These are phyloP conservation scores for Lathyrus sativus DNA, from an alignment of 306 rosid species.

Conservation along the genomic window DNA sequence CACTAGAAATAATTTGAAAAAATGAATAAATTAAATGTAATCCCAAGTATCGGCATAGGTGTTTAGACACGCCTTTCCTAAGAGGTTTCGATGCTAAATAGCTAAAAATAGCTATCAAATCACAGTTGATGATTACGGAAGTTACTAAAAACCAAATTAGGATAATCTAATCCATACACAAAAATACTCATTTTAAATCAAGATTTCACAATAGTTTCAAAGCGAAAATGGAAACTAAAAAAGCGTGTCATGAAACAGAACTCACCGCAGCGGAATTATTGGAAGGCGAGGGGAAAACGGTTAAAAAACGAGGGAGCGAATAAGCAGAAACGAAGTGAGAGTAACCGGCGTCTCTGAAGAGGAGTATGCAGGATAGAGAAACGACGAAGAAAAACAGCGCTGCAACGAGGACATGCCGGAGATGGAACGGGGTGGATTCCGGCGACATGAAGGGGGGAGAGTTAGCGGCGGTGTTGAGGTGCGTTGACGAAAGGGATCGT, in stretches of 20 bases:
- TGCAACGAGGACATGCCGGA: constrained; percentile 34
- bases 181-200: constrained; percentile 14
- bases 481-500: constrained; percentile 12
- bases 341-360: constrained; percentile 49
- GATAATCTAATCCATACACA: background rate
- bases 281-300: constrained; percentile 31
- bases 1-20: no score
- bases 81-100: background rate
- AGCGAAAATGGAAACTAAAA: background rate
- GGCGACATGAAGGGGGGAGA: constrained; percentile 32
- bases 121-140: background rate
- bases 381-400: constrained; percentile 48
- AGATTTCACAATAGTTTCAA: background rate
- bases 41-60: no score
- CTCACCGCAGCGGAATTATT: constrained; percentile 50
- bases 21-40: no score
- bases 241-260: background rate
- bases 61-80: no score
- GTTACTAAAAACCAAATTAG: background rate
- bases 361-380: constrained; percentile 52
- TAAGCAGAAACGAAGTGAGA: constrained; percentile 43
- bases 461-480: constrained; percentile 22
- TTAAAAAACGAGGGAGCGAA: constrained; percentile 17
- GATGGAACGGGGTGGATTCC: constrained; percentile 32
- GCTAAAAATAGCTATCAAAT: background rate